Conservation (phyloP, 2,329 filamentous ascomycete species). For the Chaetomium sp. region DNA sequence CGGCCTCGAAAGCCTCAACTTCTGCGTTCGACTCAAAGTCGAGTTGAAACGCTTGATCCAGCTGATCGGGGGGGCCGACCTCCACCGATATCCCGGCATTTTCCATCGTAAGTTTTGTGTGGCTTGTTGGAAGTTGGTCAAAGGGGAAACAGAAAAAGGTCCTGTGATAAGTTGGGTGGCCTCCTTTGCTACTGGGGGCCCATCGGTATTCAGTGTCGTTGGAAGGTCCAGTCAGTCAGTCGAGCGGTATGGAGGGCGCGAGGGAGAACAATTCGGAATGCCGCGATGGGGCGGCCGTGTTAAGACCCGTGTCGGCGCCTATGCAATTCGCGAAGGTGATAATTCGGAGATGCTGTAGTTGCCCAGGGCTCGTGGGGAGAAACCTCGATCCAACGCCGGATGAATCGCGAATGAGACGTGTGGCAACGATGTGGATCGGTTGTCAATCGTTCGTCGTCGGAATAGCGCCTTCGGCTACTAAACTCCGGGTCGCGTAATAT, state of each 20-base stretch:
- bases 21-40: conserved; percentile 27
- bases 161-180: background rate
- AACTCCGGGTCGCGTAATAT: background rate
- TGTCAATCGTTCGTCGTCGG: background rate
- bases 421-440: background rate
- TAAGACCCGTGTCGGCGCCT: background rate
- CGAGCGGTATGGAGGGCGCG: background rate
- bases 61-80: conserved; percentile 21
- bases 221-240: background rate
- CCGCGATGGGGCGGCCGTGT: background rate
- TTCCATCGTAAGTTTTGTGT: conserved; percentile 28
- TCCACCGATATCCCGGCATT: conserved; percentile 25
- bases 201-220: conserved; percentile 7
- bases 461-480: background rate
- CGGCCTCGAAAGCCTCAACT: conserved; percentile 25
- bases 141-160: background rate
- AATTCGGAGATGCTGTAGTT: background rate
- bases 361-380: background rate
- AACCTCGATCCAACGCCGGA: background rate
- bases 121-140: background rate
- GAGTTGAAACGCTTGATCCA: conserved; percentile 26
- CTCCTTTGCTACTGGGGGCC: conserved; percentile 7
- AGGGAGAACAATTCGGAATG: background rate
- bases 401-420: background rate
- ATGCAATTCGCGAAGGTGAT: background rate